These are phyloP conservation scores for Penicillium subrubescens DNA, from an alignment of 495 filamentous ascomycete genomes.

Conservation along the genomic window DNA sequence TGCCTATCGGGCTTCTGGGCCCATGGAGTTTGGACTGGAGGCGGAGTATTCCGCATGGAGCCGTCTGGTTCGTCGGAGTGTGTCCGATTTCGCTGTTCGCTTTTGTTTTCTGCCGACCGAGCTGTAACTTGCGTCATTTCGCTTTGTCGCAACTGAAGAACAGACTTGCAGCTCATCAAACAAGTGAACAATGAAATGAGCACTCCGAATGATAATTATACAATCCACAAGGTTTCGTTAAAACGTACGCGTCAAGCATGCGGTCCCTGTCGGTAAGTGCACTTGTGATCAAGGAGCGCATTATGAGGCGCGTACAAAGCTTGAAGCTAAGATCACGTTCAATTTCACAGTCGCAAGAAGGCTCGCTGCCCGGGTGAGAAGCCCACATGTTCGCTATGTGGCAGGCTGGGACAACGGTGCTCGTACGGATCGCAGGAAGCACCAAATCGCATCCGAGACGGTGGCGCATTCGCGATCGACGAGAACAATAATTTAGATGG, in stretches of 20 bases:
- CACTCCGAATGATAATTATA: conserved; percentile 28
- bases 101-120: background rate
- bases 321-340: conserved; percentile 5
- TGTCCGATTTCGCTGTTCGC: background rate
- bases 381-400: conserved; percentile 39
- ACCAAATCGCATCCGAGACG: background rate
- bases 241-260: conserved; percentile 45
- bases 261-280: conserved; percentile 39
- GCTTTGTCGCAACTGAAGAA: background rate
- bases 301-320: background rate
- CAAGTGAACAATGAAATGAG: conserved; percentile 29
- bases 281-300: background rate
- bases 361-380: conserved; percentile 46
- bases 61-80: background rate
- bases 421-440: conserved; percentile 29
- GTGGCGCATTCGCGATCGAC: background rate
- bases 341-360: conserved; percentile 36
- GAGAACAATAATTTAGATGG: conserved; percentile 1
- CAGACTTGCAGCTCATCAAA: background rate
- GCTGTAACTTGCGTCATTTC: conserved; percentile 2
- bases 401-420: conserved; percentile 37
- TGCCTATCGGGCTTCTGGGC: background rate
- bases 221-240: conserved; percentile 33
- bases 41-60: background rate
- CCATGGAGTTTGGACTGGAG: background rate